phyloP scores from a whole-genome alignment of 163 green algal species.

The Chlamydomonas reinhardtii region DNA sequence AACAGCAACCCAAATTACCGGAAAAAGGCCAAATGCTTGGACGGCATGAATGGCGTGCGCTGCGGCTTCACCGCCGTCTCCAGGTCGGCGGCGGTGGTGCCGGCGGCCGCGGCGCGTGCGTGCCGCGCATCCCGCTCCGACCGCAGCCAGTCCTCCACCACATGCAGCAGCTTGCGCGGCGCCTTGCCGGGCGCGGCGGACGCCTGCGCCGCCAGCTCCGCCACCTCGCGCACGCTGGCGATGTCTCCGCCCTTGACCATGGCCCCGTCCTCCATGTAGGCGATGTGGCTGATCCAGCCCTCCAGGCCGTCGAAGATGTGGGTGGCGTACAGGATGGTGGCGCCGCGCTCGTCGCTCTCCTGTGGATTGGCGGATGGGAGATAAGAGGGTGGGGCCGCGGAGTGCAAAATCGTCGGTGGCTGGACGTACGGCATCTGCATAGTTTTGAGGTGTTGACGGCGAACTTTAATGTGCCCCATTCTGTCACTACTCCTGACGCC shows the following conservation, averaged over 20 bases:
- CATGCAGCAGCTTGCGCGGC: constrained; percentile 79
- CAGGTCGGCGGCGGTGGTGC: background rate
- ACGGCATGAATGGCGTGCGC: constrained; percentile 71
- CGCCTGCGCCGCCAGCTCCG: background rate
- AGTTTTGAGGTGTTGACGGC: too few species aligned
- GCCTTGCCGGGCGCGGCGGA: background rate
- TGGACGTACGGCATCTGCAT: too few species aligned
- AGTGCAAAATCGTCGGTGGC: too few species aligned
- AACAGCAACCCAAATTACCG: constrained; percentile 29
- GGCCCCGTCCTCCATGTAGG: constrained; percentile 77
- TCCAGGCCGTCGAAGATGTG: constrained; percentile 99
- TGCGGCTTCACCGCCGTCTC: constrained; percentile 49
- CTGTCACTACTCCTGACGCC: too few species aligned
- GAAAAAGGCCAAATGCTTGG: constrained; percentile 88
- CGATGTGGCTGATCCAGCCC: constrained; percentile 93
- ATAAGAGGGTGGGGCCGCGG: too few species aligned
- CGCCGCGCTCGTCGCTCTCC: constrained; percentile 88
- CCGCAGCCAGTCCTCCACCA: constrained; percentile 87
- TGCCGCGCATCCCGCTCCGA: constrained; percentile 63
- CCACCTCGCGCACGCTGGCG: background rate
- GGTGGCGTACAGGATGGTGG: constrained; percentile 96
- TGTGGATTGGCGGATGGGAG: constrained; percentile 3
- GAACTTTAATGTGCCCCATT: too few species aligned
- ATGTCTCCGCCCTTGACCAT: constrained; percentile 35
- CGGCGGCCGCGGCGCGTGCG: background rate